These are phyloP conservation scores for Colletotrichum siamense DNA, from an alignment of 2,329 filamentous ascomycete species.

Conservation along the genomic window DNA sequence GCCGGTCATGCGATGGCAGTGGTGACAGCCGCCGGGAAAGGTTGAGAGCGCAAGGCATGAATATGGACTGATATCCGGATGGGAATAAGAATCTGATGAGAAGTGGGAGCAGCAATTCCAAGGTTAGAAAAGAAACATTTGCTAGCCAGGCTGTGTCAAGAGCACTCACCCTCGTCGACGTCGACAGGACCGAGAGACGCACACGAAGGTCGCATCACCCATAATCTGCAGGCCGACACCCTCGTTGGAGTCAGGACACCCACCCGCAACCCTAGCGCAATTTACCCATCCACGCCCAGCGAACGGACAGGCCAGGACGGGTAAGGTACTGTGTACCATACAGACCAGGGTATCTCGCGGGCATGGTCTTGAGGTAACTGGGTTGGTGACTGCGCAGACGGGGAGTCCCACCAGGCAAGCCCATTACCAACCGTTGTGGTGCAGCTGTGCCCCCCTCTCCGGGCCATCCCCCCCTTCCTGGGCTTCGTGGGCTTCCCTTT, in stretches of 20 bases:
- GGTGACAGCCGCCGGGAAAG: not conserved
- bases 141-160: not conserved
- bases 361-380: not conserved
- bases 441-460: not conserved
- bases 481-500: not conserved
- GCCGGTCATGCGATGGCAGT: not conserved
- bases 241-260: conserved; percentile 18
- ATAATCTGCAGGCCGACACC: conserved; percentile 11
- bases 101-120: not conserved
- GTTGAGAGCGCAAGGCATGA: not conserved
- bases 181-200: not conserved
- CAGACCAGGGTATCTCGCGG: not conserved
- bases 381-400: not conserved
- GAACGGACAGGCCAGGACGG: not conserved
- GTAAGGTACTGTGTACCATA: not conserved
- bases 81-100: not conserved
- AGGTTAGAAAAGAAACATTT: not conserved
- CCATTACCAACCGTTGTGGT: not conserved
- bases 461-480: not conserved
- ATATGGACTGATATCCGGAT: not conserved
- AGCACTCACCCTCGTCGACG: not conserved
- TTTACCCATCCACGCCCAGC: conserved; percentile 15
- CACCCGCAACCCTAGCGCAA: conserved; percentile 19
- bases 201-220: not conserved
- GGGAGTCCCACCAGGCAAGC: conserved; percentile 18